Evolutionary conservation across 2,329 filamentous ascomycete genomes (phyloP).

Genomic region (Ceratocystis destructans): DNA sequence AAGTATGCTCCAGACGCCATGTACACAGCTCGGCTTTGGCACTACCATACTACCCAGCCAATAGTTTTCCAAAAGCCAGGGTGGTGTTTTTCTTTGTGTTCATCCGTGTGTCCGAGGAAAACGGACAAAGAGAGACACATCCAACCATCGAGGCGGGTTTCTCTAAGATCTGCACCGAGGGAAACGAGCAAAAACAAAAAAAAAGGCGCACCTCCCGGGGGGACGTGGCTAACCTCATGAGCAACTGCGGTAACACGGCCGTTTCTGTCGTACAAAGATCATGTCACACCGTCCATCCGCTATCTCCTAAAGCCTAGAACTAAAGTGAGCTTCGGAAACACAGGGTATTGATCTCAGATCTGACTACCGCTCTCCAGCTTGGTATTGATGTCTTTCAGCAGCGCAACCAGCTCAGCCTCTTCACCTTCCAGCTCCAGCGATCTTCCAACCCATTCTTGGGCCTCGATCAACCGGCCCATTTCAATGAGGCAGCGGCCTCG

Average conservation of each 20-base stretch:
- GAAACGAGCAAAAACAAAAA: neutral
- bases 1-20: slow-evolving; percentile 10
- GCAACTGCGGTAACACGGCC: neutral
- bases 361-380: slow-evolving; percentile 28
- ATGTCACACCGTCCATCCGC: neutral
- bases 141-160: neutral
- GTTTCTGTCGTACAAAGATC: slow-evolving; percentile 1
- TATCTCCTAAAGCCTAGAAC: neutral
- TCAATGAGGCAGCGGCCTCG: slow-evolving; percentile 72
- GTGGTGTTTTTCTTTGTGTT: neutral
- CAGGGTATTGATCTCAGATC: neutral
- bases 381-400: slow-evolving; percentile 49
- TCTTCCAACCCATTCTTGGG: slow-evolving; percentile 59
- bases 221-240: neutral
- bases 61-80: neutral
- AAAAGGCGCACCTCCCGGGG: neutral
- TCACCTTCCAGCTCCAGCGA: slow-evolving; percentile 73
- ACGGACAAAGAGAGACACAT: neutral
- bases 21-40: neutral
- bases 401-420: slow-evolving; percentile 47
- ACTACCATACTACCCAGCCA: neutral
- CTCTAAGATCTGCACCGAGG: neutral
- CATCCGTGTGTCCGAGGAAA: neutral
- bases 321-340: neutral
- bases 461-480: slow-evolving; percentile 81